Conservation (phyloP, 2,329 filamentous ascomycete genomes). For the Macroventuria anomochaeta region DNA sequence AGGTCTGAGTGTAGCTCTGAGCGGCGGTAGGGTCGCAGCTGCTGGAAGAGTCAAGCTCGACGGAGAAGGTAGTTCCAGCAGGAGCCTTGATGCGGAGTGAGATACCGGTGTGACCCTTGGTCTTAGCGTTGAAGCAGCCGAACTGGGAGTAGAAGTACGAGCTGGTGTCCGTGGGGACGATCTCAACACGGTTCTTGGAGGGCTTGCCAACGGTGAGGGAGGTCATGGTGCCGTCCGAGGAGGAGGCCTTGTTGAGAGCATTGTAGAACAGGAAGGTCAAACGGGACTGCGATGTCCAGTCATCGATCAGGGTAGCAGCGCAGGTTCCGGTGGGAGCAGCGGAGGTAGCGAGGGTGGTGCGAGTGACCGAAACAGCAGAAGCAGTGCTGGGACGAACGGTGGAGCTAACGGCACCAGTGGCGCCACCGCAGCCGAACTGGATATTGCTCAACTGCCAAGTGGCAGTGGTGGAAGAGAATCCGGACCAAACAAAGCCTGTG, state of each 20-base stretch:
- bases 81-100: constrained; percentile 63
- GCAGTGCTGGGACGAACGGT: constrained; percentile 8
- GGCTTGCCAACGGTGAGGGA: constrained; percentile 61
- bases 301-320: constrained; percentile 60
- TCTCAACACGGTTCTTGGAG: constrained; percentile 55
- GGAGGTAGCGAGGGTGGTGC: constrained; percentile 15
- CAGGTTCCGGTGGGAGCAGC: constrained; percentile 47
- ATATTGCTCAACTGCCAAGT: constrained; percentile 60
- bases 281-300: constrained; percentile 68
- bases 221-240: constrained; percentile 64
- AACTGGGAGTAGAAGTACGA: constrained; percentile 67
- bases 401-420: constrained; percentile 11
- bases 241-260: constrained; percentile 61
- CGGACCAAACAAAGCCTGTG: constrained; percentile 54
- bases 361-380: constrained; percentile 9
- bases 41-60: constrained; percentile 59
- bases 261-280: constrained; percentile 68
- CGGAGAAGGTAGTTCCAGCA: constrained; percentile 57
- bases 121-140: constrained; percentile 60
- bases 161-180: constrained; percentile 57
- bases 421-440: constrained; percentile 53
- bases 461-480: constrained; percentile 47
- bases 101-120: constrained; percentile 60
- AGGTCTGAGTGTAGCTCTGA: constrained; percentile 49
- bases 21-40: constrained; percentile 53